Evolutionary conservation across 805 yeast species (phyloP).

Genomic region (Starmerella apis): DNA sequence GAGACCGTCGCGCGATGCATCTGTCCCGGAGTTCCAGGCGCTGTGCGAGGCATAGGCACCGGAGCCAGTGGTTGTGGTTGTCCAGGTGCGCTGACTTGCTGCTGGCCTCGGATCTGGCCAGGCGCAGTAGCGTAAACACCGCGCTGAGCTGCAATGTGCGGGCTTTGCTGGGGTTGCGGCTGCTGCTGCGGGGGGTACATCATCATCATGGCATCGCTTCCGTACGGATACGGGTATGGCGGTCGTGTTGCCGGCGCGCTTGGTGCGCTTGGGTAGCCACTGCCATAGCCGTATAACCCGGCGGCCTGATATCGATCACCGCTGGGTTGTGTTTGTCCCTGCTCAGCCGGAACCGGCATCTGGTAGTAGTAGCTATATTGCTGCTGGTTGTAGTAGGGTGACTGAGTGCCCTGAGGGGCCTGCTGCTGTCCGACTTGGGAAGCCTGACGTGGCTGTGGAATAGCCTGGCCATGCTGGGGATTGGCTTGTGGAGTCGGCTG

Average conservation of each 20-base stretch:
- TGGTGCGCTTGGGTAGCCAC: slow-evolving; percentile 16
- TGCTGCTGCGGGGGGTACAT: slow-evolving; percentile 17
- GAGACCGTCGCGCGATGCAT: slow-evolving; percentile 21
- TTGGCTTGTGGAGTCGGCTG: slow-evolving; percentile 4
- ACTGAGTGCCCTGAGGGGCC: slow-evolving; percentile 12
- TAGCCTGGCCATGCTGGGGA: slow-evolving; percentile 23
- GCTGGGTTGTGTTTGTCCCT: slow-evolving; percentile 11
- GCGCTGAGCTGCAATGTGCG: slow-evolving; percentile 14
- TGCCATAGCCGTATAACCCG: slow-evolving; percentile 15
- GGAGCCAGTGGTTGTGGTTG: slow-evolving; percentile 14
- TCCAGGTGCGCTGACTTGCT: slow-evolving; percentile 11
- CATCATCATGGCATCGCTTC: slow-evolving; percentile 17
- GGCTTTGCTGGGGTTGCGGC: slow-evolving; percentile 12
- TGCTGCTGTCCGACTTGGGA: slow-evolving; percentile 30
- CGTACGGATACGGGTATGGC: slow-evolving; percentile 15
- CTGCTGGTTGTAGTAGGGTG: slow-evolving; percentile 23
- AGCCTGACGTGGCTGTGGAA: slow-evolving; percentile 31
- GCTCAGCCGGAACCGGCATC: slow-evolving; percentile 17
- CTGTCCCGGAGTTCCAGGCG: slow-evolving; percentile 7
- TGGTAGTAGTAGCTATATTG: slow-evolving; percentile 19
- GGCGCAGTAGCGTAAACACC: slow-evolving; percentile 9
- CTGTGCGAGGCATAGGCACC: slow-evolving; percentile 10
- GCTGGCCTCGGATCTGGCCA: slow-evolving; percentile 13
- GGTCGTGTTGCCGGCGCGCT: slow-evolving; percentile 10
- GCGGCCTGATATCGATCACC: slow-evolving; percentile 17